Evolutionary conservation across 306 rosid species (phyloP).

Genomic region (Fagus sylvatica): DNA sequence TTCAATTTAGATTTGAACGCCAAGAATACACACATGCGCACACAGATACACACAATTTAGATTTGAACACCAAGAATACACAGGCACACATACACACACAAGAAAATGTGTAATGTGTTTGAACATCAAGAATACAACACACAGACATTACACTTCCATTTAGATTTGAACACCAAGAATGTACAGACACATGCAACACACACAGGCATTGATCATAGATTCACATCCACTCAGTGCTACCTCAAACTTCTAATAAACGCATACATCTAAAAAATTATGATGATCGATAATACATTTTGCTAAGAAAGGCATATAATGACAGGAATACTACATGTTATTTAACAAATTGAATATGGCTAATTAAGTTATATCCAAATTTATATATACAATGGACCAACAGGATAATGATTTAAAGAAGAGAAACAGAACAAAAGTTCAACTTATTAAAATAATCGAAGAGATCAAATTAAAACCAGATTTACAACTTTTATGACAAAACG

Average conservation of each 20-base stretch:
- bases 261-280: not conserved
- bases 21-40: not conserved
- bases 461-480: not conserved
- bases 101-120: no score
- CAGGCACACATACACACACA: no score
- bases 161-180: no score
- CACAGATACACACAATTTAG: no score
- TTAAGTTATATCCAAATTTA: not conserved
- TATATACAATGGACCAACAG: not conserved
- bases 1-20: not conserved
- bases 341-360: not conserved
- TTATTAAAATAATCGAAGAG: not conserved
- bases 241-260: not conserved
- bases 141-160: no score
- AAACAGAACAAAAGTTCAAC: not conserved
- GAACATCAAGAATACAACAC: no score
- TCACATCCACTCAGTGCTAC: not conserved
- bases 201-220: not conserved
- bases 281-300: not conserved
- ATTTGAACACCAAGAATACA: no score
- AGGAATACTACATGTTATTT: not conserved
- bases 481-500: no score
- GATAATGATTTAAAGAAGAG: not conserved
- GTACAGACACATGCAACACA: not conserved
- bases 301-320: not conserved